These are phyloP conservation scores for Cryptosporidium ryanae DNA, from an alignment of 169 alveolate species.

Conservation along the genomic window DNA sequence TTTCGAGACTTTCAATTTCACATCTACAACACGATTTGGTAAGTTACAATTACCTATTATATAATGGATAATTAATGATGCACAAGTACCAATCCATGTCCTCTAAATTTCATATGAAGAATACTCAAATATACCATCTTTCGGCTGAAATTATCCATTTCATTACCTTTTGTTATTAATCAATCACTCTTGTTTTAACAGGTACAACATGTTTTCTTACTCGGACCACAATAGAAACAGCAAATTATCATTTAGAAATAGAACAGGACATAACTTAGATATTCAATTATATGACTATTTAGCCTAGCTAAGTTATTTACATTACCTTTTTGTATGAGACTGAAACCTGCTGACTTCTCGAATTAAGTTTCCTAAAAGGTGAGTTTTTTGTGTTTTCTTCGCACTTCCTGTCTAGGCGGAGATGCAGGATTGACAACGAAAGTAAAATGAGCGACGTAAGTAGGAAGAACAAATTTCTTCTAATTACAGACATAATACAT, in stretches of 20 bases:
- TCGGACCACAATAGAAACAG: neutral
- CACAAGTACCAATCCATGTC: conserved; percentile 55
- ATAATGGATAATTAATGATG: conserved; percentile 31
- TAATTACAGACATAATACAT: neutral
- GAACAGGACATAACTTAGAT: too few relatives aligned
- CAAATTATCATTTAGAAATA: too few relatives aligned
- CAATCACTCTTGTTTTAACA: neutral
- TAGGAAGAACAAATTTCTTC: neutral
- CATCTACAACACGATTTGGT: conserved; percentile 40
- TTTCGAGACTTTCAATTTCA: conserved; percentile 50
- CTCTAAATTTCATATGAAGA: conserved; percentile 41
- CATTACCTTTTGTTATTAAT: neutral
- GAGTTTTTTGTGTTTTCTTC: neutral
- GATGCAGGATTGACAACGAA: neutral
- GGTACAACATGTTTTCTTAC: conserved; percentile 49
- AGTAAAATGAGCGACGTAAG: neutral
- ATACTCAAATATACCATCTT: conserved; percentile 52
- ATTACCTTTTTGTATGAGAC: too few relatives aligned
- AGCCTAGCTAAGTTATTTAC: too few relatives aligned
- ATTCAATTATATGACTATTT: too few relatives aligned
- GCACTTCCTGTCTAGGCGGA: neutral
- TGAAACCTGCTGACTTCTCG: too few relatives aligned
- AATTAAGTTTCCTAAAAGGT: conserved; percentile 36
- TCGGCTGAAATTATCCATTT: conserved; percentile 51
- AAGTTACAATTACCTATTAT: conserved; percentile 24